Conservation (phyloP, 768 basidiomycete genomes). For the Krasilnikovozyma curviuscula region DNA sequence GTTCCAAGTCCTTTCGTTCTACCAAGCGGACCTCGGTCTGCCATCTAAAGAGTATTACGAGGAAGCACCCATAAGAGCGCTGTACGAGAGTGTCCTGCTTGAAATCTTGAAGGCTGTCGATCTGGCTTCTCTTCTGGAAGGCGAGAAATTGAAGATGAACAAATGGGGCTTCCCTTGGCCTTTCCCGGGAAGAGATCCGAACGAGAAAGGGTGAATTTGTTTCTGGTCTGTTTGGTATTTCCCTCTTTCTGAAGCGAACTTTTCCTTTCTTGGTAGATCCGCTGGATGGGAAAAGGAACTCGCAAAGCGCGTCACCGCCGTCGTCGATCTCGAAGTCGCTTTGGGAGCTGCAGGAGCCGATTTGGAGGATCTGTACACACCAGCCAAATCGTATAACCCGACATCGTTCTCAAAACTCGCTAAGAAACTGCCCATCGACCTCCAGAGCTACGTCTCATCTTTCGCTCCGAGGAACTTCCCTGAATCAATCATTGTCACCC, state of each 20-base stretch:
- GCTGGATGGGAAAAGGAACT: constrained; percentile 29
- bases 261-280: too few relatives aligned
- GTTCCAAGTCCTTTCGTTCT: constrained; percentile 65
- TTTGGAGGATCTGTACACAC: constrained; percentile 52
- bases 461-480: constrained; percentile 57
- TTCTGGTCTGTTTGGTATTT: too few relatives aligned
- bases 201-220: too few relatives aligned
- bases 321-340: constrained; percentile 57
- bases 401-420: constrained; percentile 49
- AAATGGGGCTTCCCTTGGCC: too few relatives aligned
- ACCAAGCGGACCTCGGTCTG: constrained; percentile 58
- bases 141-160: background rate
- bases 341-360: constrained; percentile 65
- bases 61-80: constrained; percentile 46
- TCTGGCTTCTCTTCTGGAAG: constrained; percentile 17
- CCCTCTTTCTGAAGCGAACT: too few relatives aligned
- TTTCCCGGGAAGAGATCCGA: too few relatives aligned
- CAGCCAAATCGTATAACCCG: constrained; percentile 76
- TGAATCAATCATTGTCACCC: constrained; percentile 55
- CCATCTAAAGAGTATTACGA: constrained; percentile 90
- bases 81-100: constrained; percentile 51
- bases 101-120: constrained; percentile 44
- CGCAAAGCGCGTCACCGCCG: constrained; percentile 39
- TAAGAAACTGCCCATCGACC: constrained; percentile 50
- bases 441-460: constrained; percentile 65